Base-by-base conservation (phyloP, 2,329 filamentous ascomycete species). In the Plenodomus lindquistii region DNA sequence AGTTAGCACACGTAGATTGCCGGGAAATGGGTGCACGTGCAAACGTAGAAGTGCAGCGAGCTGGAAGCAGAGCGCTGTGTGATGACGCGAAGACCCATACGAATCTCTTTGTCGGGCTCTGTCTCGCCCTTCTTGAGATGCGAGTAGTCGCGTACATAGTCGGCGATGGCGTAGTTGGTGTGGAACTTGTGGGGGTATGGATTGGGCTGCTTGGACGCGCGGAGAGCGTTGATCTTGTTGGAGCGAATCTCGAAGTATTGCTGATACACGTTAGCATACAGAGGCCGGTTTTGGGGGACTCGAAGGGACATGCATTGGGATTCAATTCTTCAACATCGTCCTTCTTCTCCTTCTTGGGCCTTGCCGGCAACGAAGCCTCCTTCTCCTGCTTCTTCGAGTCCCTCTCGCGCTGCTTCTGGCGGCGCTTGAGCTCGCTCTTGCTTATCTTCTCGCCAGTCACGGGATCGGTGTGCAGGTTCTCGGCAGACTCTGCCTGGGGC, bases 241-340 rank as follows among this genome's bases (percentile, higher is more conserved):
- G 88, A 95, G 55, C 94, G 89, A 71, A 97, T 95, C 78, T 99
- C 94, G 72, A 96, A 97, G 80, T 97, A 99, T 86, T 89, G 86
- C 84, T 88, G 65, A 13, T 21, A 21, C 48, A 19, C 35, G 59
- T 68, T 22, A 64, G 53, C 37, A 42, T 7, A 9, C 9, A 10
- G 13, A 1, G 6, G 34, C 4, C 39, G 17, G 18, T 18, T 18
- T 18, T 71, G 68, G 15, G 8, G 16, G 22, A 78, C 81, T 70
- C 10, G 2, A 6, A 16, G 4, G 27, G 31, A 78, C 81, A 70
- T 67, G 88, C 86, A 71, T 89, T 90, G 37, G 86, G 86, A 60
- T 84, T 89, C 66, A 90, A 71, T 70, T 96, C 88, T 18, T 77
- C 78, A 67, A 91, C 88, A 53, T 88, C 84, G n/a, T 64, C 59